Percentiles rank a stretch among this genome's conserved stretches.
phyloP scores from a whole-genome alignment of 257 asterid genomes.

The Solanum gracilifrons region DNA sequence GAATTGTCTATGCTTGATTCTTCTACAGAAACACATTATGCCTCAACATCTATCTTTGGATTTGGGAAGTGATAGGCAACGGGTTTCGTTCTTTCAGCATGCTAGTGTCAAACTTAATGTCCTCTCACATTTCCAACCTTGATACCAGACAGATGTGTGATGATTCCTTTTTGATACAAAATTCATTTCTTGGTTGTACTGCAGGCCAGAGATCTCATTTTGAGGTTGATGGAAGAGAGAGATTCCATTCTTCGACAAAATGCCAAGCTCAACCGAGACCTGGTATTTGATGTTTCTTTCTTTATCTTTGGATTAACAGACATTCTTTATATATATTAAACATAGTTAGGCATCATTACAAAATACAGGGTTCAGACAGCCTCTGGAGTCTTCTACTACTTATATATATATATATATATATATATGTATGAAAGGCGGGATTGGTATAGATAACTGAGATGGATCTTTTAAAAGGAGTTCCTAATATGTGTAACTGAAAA shows the following conservation, averaged over 20 bases:
- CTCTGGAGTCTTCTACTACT: neutral
- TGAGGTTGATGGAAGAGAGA: constrained; percentile 6
- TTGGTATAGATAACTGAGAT: neutral
- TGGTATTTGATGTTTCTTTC: neutral
- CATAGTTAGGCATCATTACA: neutral
- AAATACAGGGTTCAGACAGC: neutral
- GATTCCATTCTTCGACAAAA: constrained; percentile 3
- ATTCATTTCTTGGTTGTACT: neutral
- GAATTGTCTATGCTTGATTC: neutral
- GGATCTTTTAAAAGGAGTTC: neutral
- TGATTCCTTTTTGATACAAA: neutral
- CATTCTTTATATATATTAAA: neutral
- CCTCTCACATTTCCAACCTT: neutral
- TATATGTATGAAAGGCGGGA: neutral
- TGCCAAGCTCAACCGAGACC: constrained; percentile 7
- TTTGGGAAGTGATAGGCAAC: neutral
- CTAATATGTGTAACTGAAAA: neutral
- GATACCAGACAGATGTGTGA: neutral
- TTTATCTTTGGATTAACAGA: neutral
- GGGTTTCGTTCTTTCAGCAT: neutral
- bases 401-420: neutral
- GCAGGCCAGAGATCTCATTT: constrained; percentile 7
- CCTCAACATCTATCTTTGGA: neutral
- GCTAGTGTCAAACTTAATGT: neutral
- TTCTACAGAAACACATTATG: neutral